phyloP scores from a whole-genome alignment of 1,284 basidiomycete species.

The Gymnopus androsaceus region DNA sequence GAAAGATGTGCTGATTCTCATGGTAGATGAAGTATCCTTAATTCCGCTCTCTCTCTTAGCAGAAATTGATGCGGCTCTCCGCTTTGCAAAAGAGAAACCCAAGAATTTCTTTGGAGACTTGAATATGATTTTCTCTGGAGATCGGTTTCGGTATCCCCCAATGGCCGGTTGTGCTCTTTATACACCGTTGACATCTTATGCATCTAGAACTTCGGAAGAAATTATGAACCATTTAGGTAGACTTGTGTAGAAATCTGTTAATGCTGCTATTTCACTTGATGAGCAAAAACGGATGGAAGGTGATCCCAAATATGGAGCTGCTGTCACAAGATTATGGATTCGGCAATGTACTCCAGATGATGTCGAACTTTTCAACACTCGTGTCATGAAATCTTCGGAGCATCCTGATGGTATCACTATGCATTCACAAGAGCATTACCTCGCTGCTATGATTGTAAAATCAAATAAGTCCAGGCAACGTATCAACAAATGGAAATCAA shows the following conservation, averaged over 20 bases:
- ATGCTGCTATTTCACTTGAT: not conserved
- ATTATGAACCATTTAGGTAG: not conserved
- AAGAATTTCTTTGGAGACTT: not conserved
- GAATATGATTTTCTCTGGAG: slow-evolving; percentile 7
- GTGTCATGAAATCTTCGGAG: not conserved
- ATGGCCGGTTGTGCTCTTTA: not conserved
- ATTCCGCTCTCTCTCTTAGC: not conserved
- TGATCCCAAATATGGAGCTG: not conserved
- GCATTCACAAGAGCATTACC: not conserved
- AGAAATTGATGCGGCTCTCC: slow-evolving; percentile 6
- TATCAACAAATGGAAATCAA: too few species aligned
- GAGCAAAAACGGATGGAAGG: slow-evolving; percentile 2
- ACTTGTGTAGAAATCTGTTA: slow-evolving; percentile 2
- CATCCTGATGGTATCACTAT: not conserved
- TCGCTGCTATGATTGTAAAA: too few species aligned
- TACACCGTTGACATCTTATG: not conserved
- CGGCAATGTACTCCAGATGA: not conserved
- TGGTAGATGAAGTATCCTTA: slow-evolving; percentile 10
- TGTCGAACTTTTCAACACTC: slow-evolving; percentile 3
- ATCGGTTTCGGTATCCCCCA: slow-evolving; percentile 5
- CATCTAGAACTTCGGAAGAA: not conserved
- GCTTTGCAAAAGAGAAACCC: slow-evolving; percentile 8
- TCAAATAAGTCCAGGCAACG: too few species aligned
- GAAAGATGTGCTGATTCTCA: not conserved
- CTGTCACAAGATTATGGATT: not conserved